Evolutionary conservation across 2,329 filamentous ascomycete species (phyloP).

Genomic region (Colletotrichum tabaci): DNA sequence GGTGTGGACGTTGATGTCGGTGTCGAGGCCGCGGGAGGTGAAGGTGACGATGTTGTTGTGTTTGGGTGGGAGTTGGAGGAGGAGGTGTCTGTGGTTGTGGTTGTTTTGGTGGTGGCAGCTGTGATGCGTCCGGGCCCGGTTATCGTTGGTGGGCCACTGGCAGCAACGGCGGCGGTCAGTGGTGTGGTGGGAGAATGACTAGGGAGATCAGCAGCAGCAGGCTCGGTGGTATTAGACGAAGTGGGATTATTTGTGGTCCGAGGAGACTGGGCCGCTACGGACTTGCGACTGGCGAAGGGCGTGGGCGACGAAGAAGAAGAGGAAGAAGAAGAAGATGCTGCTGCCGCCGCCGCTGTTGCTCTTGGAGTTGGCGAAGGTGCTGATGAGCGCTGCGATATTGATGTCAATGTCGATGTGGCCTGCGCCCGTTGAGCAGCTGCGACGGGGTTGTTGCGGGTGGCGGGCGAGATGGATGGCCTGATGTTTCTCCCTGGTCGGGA

Average conservation of each 20-base stretch:
- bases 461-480: constrained; percentile 40
- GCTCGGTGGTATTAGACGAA: constrained; percentile 16
- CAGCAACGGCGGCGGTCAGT: constrained; percentile 18
- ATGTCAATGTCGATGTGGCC: background rate
- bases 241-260: constrained; percentile 37
- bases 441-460: constrained; percentile 31
- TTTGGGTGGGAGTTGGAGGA: constrained; percentile 11
- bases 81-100: constrained; percentile 12
- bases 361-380: background rate
- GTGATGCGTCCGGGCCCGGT: constrained; percentile 41
- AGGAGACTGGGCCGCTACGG: constrained; percentile 25
- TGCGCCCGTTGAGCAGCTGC: constrained; percentile 4
- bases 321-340: constrained; percentile 51
- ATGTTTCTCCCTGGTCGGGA: constrained; percentile 36
- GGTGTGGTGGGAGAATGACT: background rate
- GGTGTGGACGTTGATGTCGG: constrained; percentile 30
- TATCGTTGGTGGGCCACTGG: constrained; percentile 40
- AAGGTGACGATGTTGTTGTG: constrained; percentile 28
- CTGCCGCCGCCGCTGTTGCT: background rate
- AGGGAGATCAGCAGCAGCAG: constrained; percentile 17
- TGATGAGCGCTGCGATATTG: constrained; percentile 12
- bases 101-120: constrained; percentile 19
- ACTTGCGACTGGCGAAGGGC: constrained; percentile 17
- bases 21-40: constrained; percentile 16
- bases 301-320: constrained; percentile 46